Evolutionary conservation across 805 yeast species (phyloP).

Genomic region (Candida ovalis): DNA sequence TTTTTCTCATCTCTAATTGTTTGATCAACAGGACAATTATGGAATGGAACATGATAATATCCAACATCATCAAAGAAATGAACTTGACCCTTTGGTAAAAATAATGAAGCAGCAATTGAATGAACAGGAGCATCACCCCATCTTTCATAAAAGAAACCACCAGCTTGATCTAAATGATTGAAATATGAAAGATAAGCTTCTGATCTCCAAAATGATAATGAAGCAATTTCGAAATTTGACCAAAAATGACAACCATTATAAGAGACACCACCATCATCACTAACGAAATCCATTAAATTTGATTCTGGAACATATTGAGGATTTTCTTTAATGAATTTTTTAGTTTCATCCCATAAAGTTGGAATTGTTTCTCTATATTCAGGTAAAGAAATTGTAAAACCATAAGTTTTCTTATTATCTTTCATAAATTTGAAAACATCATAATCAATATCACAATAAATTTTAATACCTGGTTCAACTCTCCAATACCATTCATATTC

Average conservation of each 20-base stretch:
- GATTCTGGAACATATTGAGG: conserved; percentile 58
- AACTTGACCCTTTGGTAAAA: conserved; percentile 63
- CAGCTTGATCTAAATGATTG: conserved; percentile 68
- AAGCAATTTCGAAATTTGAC: conserved; percentile 86
- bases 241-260: conserved; percentile 87
- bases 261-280: conserved; percentile 63
- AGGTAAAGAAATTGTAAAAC: conserved; percentile 74
- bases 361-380: conserved; percentile 72
- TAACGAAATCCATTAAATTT: conserved; percentile 66
- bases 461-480: conserved; percentile 81
- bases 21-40: conserved; percentile 72
- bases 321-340: conserved; percentile 52
- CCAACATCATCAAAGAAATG: conserved; percentile 86
- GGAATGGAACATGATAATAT: conserved; percentile 78
- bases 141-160: conserved; percentile 91
- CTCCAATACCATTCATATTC: conserved; percentile 94
- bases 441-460: conserved; percentile 78
- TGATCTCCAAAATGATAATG: conserved; percentile 69
- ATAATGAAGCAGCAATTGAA: conserved; percentile 79
- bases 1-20: conserved; percentile 51
- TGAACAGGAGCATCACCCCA: conserved; percentile 97
- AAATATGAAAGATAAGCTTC: conserved; percentile 70
- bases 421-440: conserved; percentile 81
- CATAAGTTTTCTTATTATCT: conserved; percentile 69
- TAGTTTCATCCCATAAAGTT: conserved; percentile 73